A percentile compares a stretch with the other conserved stretches of the same genome.
phyloP scores from a whole-genome alignment of 2,329 filamentous ascomycete genomes.

The Colletotrichum spaethianum region DNA sequence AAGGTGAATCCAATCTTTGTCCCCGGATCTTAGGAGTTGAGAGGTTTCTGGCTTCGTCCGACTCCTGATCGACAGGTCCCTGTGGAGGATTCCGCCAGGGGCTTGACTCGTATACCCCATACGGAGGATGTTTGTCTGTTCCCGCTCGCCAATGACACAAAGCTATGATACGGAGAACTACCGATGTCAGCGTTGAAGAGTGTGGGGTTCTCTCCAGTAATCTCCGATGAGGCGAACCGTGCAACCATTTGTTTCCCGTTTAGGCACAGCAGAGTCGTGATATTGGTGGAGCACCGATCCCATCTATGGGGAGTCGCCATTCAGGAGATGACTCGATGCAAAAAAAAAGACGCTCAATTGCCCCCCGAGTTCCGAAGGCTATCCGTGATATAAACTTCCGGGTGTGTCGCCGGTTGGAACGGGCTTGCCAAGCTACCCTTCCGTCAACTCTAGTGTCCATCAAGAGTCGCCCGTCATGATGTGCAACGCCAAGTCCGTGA shows the following conservation, averaged over 20 bases:
- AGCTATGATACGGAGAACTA: slow-evolving; percentile 7
- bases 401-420: not conserved
- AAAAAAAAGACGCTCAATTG: not conserved
- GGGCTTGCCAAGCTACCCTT: not conserved
- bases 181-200: slow-evolving; percentile 9
- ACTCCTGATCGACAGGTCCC: slow-evolving; percentile 21
- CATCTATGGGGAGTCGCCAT: slow-evolving; percentile 1
- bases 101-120: slow-evolving; percentile 30
- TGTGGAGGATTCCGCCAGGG: slow-evolving; percentile 15
- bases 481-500: slow-evolving; percentile 33
- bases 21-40: not conserved
- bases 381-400: not conserved
- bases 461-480: slow-evolving; percentile 23
- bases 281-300: slow-evolving; percentile 20
- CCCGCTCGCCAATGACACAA: slow-evolving; percentile 17
- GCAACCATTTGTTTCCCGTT: slow-evolving; percentile 9
- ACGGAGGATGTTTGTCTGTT: not conserved
- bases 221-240: slow-evolving; percentile 33
- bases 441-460: slow-evolving; percentile 4
- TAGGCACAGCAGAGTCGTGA: slow-evolving; percentile 21
- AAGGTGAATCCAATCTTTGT: not conserved
- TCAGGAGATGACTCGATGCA: slow-evolving; percentile 5
- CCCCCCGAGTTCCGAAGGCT: slow-evolving; percentile 23
- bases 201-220: slow-evolving; percentile 31
- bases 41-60: slow-evolving; percentile 12